Base-by-base conservation (phyloP, 2,329 filamentous ascomycete genomes). In the Chaetomiaceae sp. region DNA sequence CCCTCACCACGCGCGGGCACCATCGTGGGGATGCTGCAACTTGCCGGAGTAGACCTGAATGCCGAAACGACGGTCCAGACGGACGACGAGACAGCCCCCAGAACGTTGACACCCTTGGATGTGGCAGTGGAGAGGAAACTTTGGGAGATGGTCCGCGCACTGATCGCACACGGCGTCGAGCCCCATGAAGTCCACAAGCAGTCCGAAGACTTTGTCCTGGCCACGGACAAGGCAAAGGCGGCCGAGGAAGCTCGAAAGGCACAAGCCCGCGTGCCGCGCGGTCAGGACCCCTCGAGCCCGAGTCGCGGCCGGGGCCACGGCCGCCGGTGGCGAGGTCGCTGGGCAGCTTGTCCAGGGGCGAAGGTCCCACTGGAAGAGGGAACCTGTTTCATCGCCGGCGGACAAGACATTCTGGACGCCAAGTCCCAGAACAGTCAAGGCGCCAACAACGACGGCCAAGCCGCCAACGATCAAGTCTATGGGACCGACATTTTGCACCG, bases 151-250 rank as follows among this genome's bases (percentile, higher is more conserved):
- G 45, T 23, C 13, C 45, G 45, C 21, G 2, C 5, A 16, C 25
- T 48, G 45, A 16, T 48, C 2, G 34, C 21, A 8, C 33, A 32
- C 20, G 45, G 45, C n/a, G 45, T 25, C 16, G 16, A 38, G 34
- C 45, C 45, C 4, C 45, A 34, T 4, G 45, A 48, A 33, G 4
- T 11, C n/a, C 25, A 48, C 25, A 40, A 6, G 21, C 23, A 20
- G 13, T 40, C 34, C 5, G 45, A 30, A 16, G 45, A 29, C 2
- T 48, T 48, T 30, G 13, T 38, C 4, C 23, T 48, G 25, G 45
- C 45, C 23, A 48, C 45, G 16, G 34, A 48, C 34, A 48, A 40
- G 45, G 34, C 20, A 3, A 48, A 21, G 45, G 45, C 45, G 45
- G 45, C 45, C 34, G 34, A 48, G 25, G 34, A 40, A 16, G 25